Base-by-base conservation (phyloP, 805 yeast genomes). In the Ogataea nonfermentans region DNA sequence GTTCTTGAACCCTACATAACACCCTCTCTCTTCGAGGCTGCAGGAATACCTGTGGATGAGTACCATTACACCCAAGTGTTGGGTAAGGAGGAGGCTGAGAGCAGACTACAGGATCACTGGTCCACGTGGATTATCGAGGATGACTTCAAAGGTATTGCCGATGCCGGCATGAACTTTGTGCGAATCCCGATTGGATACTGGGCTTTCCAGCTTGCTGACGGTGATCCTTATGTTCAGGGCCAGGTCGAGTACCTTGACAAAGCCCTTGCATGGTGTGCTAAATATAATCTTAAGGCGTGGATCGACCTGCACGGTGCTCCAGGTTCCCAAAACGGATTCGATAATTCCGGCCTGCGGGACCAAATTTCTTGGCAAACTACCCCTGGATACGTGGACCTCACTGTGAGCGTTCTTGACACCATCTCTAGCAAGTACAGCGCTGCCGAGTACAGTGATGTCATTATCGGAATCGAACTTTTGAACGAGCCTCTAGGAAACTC, bases 241-340 rank as follows among this genome's bases (percentile, higher is more conserved):
- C 95, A 85, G 63, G 76, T 66, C 42, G 59, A 65, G 7, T 86
- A 84, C 61, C 65, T 90, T 38, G 95, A 86, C 55, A 65, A 73
- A 55, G 95, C 96, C 11, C 65, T 90, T 29, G 72, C 58, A 12
- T 91, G 96, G 96, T 78, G 86, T 29, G 61, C 76, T 34, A 65
- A 68, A 12, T 56, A 79, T 48, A 73, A 71, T 28, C 57, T 90
- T 47, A 80, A 81, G 57, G 95, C 79, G 16, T 88, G 96, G 96
- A 73, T 90, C 30, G 97, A 91, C 62, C 65, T 90, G 55, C 98
- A 90, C 60, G 97, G 97, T 47, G 95, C 84, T n/a, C 95, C 96
- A 24, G 97, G 96, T 15, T 84, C 95, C 15, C 98, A 90, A 63
- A 90, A 90, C 60, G 97, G 97, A 10, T 91, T 88, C 56, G 98